Conservation (phyloP, 2,329 filamentous ascomycete genomes). For the Aspergillus bombycis region DNA sequence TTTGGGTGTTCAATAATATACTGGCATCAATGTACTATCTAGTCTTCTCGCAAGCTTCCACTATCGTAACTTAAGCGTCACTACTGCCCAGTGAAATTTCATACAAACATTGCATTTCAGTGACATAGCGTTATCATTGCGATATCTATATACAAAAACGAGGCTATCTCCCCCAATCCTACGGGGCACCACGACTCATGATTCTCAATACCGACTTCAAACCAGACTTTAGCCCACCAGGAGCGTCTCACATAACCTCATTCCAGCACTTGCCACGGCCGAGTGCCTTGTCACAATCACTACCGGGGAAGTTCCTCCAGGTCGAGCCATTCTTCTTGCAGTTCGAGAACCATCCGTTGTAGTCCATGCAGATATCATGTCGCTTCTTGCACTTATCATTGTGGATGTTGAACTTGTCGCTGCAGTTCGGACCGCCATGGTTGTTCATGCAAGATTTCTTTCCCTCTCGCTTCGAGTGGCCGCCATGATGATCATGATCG, state of each 20-base stretch:
- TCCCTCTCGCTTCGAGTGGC: background rate
- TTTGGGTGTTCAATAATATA: no score
- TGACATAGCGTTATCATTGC: background rate
- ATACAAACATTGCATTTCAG: background rate
- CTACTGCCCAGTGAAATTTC: background rate
- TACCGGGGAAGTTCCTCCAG: constrained; percentile 2
- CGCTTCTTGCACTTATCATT: background rate
- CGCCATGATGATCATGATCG: background rate
- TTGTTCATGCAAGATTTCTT: background rate
- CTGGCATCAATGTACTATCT: no score
- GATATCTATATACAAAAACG: background rate
- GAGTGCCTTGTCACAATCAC: background rate
- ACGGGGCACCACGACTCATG: background rate
- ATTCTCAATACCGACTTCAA: background rate
- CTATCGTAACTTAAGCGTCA: background rate
- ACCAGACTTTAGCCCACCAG: background rate
- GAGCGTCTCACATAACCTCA: background rate
- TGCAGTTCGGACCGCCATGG: constrained; percentile 1
- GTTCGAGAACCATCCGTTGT: background rate
- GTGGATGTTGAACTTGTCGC: constrained; percentile 5
- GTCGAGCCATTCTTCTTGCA: constrained; percentile 3
- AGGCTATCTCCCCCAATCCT: background rate
- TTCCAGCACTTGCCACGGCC: background rate
- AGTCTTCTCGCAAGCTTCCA: no score
- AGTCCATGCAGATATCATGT: background rate